Evolutionary conservation across 192 early-diverging fungal genomes (phyloP), one percentile per base, ranked within the genome.

Genomic region (Dissophora ornata): DNA sequence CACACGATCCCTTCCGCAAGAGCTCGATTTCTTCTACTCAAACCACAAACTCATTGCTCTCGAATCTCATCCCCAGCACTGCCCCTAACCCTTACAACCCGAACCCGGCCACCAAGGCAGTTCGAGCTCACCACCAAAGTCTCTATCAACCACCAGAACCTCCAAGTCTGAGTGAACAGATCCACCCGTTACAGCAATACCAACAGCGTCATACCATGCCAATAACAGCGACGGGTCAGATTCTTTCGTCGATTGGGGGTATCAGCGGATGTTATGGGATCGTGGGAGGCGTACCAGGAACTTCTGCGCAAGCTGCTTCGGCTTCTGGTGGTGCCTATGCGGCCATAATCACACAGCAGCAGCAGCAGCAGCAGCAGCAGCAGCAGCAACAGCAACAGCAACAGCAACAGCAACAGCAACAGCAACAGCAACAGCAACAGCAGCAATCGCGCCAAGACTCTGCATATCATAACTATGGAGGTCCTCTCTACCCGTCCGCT

Each of bases 1-100:
- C 70, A 0, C 62, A 74, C 22, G 70, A 65, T 29, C 70, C 70
- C 11, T 74, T 74, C 25, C 62, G 70, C 1, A 74, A 48, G 10
- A 57, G 60, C 29, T 62, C 69, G 6, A 24, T 71, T 2, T 63
- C 69, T 4, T 58, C 54, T 0, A 19, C 12, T 9, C 25, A 34
- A 0, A 29, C 29, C 19, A 38, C 42, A 21, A 1, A n/a, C 2
- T 8, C 3, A 9, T 26, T 45, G 5, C 25, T 51, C 5, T 50
- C 62, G 11, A 44, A 15, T 21, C 16, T 44, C 0, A 19, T 15
- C 16, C 19, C 62, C n/a, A 12, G 19, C 22, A 40, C 24, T 24
- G 18, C 19, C 41, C 11, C 63, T 38, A 54, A 19, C 32, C 11
- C 38, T 18, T 16, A 13, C 30, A 21, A 22, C 22, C 12, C 44